Evolutionary conservation across 305 asterid species (phyloP).

Genomic region (Withania somnifera): DNA sequence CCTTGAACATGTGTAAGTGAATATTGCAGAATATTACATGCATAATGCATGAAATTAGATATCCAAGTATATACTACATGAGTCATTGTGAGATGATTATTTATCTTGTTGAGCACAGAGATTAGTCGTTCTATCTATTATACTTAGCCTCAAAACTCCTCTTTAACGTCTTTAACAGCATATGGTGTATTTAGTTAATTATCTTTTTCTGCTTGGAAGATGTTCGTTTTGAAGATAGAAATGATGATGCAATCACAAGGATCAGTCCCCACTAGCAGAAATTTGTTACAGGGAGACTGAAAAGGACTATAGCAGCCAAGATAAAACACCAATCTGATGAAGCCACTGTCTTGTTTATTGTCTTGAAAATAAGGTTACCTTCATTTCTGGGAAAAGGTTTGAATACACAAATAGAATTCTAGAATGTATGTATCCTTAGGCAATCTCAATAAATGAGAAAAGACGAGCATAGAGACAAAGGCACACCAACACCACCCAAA

Average conservation of each 20-base stretch:
- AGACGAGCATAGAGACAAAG: background rate
- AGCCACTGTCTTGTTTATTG: conserved; percentile 2
- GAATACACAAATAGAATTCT: conserved; percentile 3
- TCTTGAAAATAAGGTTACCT: background rate
- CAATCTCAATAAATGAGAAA: background rate
- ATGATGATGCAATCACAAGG: background rate
- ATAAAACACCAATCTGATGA: background rate
- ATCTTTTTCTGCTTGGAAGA: background rate
- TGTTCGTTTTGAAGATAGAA: background rate
- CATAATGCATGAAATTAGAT: background rate
- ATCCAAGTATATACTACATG: background rate
- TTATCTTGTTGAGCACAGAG: background rate
- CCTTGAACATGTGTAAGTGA: too few species aligned
- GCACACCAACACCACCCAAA: background rate
- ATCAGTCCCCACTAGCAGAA: background rate
- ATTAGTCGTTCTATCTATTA: background rate
- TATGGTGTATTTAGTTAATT: background rate
- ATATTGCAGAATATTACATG: background rate
- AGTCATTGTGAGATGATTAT: background rate
- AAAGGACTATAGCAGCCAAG: conserved; percentile 5
- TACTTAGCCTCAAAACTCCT: background rate
- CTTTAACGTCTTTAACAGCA: background rate
- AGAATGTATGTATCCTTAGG: background rate
- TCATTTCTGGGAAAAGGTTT: background rate
- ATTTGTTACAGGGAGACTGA: background rate